Percentiles rank a stretch among this genome's conserved stretches.
These are phyloP conservation scores for Rhytidhysteron rufulum DNA, from an alignment of 2,329 filamentous ascomycete species.

Conservation along the genomic window DNA sequence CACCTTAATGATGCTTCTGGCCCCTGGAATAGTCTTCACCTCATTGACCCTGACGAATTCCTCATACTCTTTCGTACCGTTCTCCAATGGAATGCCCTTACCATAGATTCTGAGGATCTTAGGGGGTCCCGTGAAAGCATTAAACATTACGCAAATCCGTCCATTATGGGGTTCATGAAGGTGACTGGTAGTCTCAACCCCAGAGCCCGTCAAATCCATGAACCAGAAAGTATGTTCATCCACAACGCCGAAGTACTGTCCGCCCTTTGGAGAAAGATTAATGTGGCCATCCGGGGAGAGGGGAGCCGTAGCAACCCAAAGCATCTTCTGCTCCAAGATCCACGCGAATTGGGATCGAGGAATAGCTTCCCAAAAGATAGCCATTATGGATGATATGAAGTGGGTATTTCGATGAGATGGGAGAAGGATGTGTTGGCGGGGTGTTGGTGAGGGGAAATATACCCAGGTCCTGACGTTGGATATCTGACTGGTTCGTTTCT, in stretches of 20 bases:
- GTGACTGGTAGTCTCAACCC: slow-evolving; percentile 43
- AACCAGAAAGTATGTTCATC: slow-evolving; percentile 42
- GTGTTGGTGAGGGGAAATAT: too few relatives aligned
- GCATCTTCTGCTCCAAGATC: slow-evolving; percentile 43
- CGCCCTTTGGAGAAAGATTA: slow-evolving; percentile 46
- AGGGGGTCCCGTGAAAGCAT: slow-evolving; percentile 40
- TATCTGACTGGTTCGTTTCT: too few relatives aligned
- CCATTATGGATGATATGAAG: slow-evolving; percentile 30
- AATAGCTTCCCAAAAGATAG: slow-evolving; percentile 42
- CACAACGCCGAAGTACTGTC: slow-evolving; percentile 40
- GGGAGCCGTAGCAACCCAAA: slow-evolving; percentile 42
- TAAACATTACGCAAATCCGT: slow-evolving; percentile 40
- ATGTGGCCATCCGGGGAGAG: slow-evolving; percentile 40
- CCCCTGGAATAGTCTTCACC: slow-evolving; percentile 34
- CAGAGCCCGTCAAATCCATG: slow-evolving; percentile 41
- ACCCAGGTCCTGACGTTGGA: too few relatives aligned
- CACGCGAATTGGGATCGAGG: slow-evolving; percentile 36
- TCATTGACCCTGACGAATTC: slow-evolving; percentile 30
- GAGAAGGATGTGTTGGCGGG: too few relatives aligned
- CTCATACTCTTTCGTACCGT: slow-evolving; percentile 31
- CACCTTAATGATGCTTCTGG: slow-evolving; percentile 38
- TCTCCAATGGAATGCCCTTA: slow-evolving; percentile 33
- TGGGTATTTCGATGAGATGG: too few relatives aligned
- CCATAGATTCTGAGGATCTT: slow-evolving; percentile 44
- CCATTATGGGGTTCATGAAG: slow-evolving; percentile 41